phyloP scores from a whole-genome alignment of 192 early-diverging fungal genomes.

The Glomus cerebriforme region DNA sequence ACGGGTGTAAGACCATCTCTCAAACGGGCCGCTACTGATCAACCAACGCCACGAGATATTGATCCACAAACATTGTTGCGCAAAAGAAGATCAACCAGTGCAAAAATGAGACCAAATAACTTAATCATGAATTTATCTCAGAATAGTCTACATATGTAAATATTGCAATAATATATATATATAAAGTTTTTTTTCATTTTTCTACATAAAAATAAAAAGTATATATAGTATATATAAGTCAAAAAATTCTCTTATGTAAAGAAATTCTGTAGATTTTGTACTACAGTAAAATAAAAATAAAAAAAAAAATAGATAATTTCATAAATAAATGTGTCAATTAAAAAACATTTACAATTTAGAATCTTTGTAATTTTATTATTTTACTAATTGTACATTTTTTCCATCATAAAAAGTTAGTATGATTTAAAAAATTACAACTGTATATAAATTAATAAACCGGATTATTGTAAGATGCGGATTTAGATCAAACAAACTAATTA shows the following conservation, averaged over 20 bases:
- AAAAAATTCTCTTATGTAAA: neutral
- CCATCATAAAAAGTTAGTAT: too few species aligned
- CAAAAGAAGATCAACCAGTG: conserved; percentile 10
- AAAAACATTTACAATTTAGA: too few species aligned
- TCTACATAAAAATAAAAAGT: neutral
- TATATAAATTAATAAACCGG: too few species aligned
- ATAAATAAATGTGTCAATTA: neutral
- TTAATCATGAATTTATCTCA: neutral
- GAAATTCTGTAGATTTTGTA: neutral
- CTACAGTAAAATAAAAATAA: neutral
- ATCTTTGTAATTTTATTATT: too few species aligned
- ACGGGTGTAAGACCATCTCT: neutral
- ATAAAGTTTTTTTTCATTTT: neutral
- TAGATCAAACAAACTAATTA: too few species aligned
- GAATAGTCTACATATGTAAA: neutral
- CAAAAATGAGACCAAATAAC: neutral
- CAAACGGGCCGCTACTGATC: neutral
- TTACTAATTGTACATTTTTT: too few species aligned
- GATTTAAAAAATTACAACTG: too few species aligned
- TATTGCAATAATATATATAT: neutral
- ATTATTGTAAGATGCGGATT: too few species aligned
- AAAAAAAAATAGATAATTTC: neutral
- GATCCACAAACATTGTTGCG: neutral
- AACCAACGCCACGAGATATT: neutral
- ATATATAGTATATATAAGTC: neutral